Evolutionary conservation across 1,284 basidiomycete species (phyloP).

Genomic region (Hypsizygus ulmarius): DNA sequence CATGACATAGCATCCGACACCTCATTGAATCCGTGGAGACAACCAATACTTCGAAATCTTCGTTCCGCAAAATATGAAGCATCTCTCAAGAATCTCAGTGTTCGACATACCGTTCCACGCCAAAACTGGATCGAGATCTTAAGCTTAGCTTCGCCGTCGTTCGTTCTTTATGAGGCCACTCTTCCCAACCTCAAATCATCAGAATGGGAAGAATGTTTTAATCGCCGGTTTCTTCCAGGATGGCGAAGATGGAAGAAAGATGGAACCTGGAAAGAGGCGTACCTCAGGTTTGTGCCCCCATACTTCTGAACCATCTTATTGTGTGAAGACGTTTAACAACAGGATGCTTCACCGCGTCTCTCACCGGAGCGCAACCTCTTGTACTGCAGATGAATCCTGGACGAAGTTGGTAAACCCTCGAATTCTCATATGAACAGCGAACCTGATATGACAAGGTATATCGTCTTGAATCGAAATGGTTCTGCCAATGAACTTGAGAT

Average conservation of each 20-base stretch:
- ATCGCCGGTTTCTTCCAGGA: constrained; percentile 64
- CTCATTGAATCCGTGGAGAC: constrained; percentile 70
- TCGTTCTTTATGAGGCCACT: constrained; percentile 63
- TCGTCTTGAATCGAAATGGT: constrained; percentile 71
- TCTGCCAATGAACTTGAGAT: constrained; percentile 66
- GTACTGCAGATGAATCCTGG: constrained; percentile 79
- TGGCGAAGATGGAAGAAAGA: constrained; percentile 70
- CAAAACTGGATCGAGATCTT: constrained; percentile 76
- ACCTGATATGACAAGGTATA: constrained; percentile 47
- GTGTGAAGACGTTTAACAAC: constrained; percentile 3
- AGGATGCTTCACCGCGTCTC: constrained; percentile 61
- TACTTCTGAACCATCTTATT: constrained; percentile 6
- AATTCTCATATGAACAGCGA: constrained; percentile 3
- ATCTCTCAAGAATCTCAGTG: constrained; percentile 54
- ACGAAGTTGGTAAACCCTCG: constrained; percentile 55
- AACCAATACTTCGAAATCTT: constrained; percentile 60
- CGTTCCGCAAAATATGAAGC: constrained; percentile 44
- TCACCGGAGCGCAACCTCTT: constrained; percentile 63
- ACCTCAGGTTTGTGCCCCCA: constrained; percentile 50
- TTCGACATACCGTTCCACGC: constrained; percentile 59
- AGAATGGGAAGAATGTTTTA: constrained; percentile 74
- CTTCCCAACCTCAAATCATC: constrained; percentile 59
- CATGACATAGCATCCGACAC: constrained; percentile 55
- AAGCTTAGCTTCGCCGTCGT: constrained; percentile 52
- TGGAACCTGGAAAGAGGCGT: constrained; percentile 57